phyloP scores from a whole-genome alignment of 2,329 filamentous ascomycete genomes.

The Fusarium albosuccineum region DNA sequence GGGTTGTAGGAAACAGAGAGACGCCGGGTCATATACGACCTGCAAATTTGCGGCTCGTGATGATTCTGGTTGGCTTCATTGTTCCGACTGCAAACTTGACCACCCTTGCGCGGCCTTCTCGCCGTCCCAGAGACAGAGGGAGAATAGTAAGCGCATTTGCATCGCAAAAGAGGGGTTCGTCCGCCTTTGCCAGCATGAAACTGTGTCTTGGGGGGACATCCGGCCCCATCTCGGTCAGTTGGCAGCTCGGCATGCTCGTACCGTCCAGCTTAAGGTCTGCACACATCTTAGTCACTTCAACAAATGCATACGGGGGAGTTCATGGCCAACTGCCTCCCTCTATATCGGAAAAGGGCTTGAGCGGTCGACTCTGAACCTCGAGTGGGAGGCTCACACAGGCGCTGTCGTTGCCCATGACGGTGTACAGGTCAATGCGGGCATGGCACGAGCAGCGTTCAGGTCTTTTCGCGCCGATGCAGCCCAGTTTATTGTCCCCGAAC shows the following conservation, averaged over 20 bases:
- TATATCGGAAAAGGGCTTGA: no score
- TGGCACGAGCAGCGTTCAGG: not conserved
- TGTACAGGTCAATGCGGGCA: not conserved
- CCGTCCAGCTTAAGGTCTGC: not conserved
- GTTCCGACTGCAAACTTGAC: not conserved
- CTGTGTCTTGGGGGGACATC: not conserved
- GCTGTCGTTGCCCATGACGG: not conserved
- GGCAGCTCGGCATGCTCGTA: no score
- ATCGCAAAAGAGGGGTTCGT: not conserved
- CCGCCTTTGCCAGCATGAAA: constrained; percentile 2
- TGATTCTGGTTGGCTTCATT: not conserved
- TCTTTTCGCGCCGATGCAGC: not conserved
- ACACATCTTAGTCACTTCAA: not conserved
- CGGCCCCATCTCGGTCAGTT: not conserved
- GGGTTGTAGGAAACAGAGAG: not conserved
- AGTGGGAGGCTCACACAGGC: not conserved
- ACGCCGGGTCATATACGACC: not conserved
- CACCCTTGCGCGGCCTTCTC: not conserved
- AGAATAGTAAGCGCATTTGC: not conserved
- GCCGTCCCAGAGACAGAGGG: not conserved
- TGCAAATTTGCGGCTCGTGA: not conserved
- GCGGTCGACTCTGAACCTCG: not conserved
- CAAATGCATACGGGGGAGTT: not conserved
- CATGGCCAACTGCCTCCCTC: not conserved
- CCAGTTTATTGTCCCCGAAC: not conserved